These are phyloP conservation scores for Gastrodia elata DNA, from an alignment of 106 monocot species.

Conservation along the genomic window DNA sequence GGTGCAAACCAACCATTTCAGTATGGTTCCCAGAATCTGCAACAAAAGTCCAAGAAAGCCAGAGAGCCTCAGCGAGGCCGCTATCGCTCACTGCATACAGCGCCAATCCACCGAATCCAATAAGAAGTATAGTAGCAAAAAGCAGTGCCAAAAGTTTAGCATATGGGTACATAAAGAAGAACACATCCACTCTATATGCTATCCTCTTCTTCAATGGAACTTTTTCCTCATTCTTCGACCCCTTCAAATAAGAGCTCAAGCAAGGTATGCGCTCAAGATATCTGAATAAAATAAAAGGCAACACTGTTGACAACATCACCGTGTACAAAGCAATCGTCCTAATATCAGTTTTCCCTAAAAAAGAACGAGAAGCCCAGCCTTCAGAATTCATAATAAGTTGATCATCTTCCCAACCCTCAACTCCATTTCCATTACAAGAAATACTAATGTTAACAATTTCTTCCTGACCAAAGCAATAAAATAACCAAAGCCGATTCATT, in stretches of 20 bases:
- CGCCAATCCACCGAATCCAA: conserved; percentile 71
- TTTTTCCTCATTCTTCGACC: conserved; percentile 41
- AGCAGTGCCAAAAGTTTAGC: conserved; percentile 92
- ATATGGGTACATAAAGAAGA: conserved; percentile 85
- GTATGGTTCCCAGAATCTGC: conserved; percentile 92
- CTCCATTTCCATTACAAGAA: conserved; percentile 19
- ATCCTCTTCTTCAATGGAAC: conserved; percentile 86
- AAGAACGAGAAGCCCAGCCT: conserved; percentile 5
- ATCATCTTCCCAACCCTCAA: background rate
- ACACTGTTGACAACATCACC: conserved; percentile 30
- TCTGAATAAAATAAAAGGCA: conserved; percentile 49
- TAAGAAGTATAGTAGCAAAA: conserved; percentile 69
- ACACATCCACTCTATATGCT: conserved; percentile 85
- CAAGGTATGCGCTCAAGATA: conserved; percentile 36
- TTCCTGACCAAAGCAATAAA: conserved; percentile 29
- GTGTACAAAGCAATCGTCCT: conserved; percentile 40
- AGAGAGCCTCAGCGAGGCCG: conserved; percentile 61
- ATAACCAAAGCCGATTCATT: conserved; percentile 3
- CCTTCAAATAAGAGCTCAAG: conserved; percentile 17
- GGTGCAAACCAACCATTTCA: conserved; percentile 55
- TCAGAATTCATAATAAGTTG: conserved; percentile 20
- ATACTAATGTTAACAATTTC: conserved; percentile 36
- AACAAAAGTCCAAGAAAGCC: conserved; percentile 97
- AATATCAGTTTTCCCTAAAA: conserved; percentile 21
- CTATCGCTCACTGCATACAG: conserved; percentile 60